Evolutionary conservation across 441 rosid species (phyloP), one percentile per base, ranked within the genome.

Genomic region (Euphorbia neoarborescens): DNA sequence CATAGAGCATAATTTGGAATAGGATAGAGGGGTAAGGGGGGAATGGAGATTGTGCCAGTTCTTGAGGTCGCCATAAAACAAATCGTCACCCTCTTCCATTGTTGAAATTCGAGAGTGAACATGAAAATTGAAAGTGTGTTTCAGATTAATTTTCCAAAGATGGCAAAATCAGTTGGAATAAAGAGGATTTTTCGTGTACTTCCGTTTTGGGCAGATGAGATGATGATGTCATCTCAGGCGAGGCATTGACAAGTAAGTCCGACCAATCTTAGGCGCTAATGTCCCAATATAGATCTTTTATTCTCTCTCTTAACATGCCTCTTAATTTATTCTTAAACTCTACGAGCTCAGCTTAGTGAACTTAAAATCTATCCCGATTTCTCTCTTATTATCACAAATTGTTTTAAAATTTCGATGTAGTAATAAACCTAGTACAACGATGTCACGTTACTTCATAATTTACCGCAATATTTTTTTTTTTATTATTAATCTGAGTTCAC

Each of bases 1-100:
- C 83, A 88, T 70, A 53, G 90, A 80, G 28, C 66, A 73, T 71
- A 12, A 71, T 65, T 76, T 78, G 2, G 73, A 60, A 32, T 27
- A n/a, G 35, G 73, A 5, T 22, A 57, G 24, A 27, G 60, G 66
- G 22, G 63, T 32, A 4, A 5, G 66, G 0, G 42, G 24, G n/a
- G 44, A 61, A 38, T 58, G 70, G 58, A 56, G 54, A n/a, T 32
- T 59, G 10, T 56, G 67, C 71, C 37, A 48, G 42, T 73, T 74
- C 27, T 70, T 56, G 0, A 72, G 25, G 13, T 62, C 34, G 10
- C 34, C 20, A 3, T 35, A n/a, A 38, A 8, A 46, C 54, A 65
- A 10, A 11, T 48, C 71, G 19, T 3, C 5, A 7, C 62, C 71
- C 2, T 66, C 71, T 28, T 54, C 75, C 64, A 54, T 40, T 28